Percentiles rank a stretch among this genome's conserved stretches.
phyloP scores from a whole-genome alignment of 2,329 filamentous ascomycete genomes.

The Clathrospora elynae region DNA sequence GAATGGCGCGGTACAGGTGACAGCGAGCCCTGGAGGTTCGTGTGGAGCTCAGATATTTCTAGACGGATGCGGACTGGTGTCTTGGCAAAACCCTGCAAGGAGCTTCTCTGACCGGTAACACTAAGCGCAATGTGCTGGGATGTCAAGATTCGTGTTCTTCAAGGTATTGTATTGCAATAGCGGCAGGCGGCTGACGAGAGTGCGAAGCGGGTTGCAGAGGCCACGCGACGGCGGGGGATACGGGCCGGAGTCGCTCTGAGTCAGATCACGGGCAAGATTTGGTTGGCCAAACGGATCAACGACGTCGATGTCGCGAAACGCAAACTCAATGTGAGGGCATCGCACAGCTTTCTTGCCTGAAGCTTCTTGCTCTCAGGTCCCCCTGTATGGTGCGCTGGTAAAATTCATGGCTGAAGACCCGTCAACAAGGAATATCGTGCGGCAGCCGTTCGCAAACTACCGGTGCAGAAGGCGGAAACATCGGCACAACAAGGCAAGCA shows the following conservation, averaged over 20 bases:
- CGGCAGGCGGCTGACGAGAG: slow-evolving; percentile 8
- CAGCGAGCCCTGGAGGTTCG: slow-evolving; percentile 35
- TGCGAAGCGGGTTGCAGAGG: slow-evolving; percentile 8
- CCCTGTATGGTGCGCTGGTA: no score
- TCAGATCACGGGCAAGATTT: no score
- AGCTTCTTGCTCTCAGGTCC: no score
- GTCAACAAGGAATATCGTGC: no score
- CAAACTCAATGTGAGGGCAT: no score
- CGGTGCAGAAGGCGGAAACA: no score
- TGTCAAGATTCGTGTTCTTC: slow-evolving; percentile 18
- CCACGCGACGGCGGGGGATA: slow-evolving; percentile 9
- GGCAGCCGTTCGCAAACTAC: no score
- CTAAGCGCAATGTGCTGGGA: slow-evolving; percentile 7
- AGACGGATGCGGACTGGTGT: slow-evolving; percentile 29
- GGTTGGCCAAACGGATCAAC: no score
- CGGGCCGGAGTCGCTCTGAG: slow-evolving; percentile 6
- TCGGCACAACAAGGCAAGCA: no score
- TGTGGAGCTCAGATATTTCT: slow-evolving; percentile 21
- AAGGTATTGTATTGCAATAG: slow-evolving; percentile 7
- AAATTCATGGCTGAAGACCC: no score
- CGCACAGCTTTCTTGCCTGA: no score
- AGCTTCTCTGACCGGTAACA: slow-evolving; percentile 11
- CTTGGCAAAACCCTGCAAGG: slow-evolving; percentile 32
- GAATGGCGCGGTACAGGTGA: slow-evolving; percentile 36
- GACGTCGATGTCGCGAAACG: no score